Evolutionary conservation across 306 rosid species (phyloP).

Genomic region (Lupinus albus): DNA sequence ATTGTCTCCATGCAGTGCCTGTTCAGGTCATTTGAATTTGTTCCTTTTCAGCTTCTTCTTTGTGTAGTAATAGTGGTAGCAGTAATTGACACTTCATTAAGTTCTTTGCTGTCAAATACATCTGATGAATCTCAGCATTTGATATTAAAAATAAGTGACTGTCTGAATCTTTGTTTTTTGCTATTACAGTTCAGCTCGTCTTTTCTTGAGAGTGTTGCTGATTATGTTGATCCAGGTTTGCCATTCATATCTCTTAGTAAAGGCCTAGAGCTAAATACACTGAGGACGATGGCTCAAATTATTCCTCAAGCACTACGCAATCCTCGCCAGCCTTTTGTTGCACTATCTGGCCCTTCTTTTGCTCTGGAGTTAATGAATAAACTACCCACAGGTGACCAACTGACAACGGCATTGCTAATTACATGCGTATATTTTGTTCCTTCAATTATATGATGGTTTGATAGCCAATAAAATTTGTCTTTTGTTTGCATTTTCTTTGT

Average conservation of each 20-base stretch:
- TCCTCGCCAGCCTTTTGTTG: constrained; percentile 92
- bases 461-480: constrained; percentile 17
- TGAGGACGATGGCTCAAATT: constrained; percentile 93
- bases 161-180: constrained; percentile 40
- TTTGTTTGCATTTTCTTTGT: constrained; percentile 35
- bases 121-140: background rate
- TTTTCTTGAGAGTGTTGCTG: constrained; percentile 79
- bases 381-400: constrained; percentile 95
- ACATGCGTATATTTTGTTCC: background rate
- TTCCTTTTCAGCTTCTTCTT: background rate
- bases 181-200: constrained; percentile 76
- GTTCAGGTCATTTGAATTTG: constrained; percentile 70
- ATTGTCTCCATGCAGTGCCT: constrained; percentile 89
- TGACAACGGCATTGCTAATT: constrained; percentile 38
- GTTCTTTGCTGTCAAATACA: constrained; percentile 12
- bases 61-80: background rate
- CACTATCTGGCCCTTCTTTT: constrained; percentile 93
- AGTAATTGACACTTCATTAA: background rate
- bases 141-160: constrained; percentile 2
- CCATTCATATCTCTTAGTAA: constrained; percentile 93
- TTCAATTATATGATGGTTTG: constrained; percentile 1
- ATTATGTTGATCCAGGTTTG: constrained; percentile 79
- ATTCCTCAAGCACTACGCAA: constrained; percentile 79
- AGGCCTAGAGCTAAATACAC: constrained; percentile 85
- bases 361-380: constrained; percentile 83